Percentiles rank a stretch among this genome's conserved stretches.
These are phyloP conservation scores for Inga oerstediana DNA, from an alignment of 306 rosid species.

Conservation along the genomic window DNA sequence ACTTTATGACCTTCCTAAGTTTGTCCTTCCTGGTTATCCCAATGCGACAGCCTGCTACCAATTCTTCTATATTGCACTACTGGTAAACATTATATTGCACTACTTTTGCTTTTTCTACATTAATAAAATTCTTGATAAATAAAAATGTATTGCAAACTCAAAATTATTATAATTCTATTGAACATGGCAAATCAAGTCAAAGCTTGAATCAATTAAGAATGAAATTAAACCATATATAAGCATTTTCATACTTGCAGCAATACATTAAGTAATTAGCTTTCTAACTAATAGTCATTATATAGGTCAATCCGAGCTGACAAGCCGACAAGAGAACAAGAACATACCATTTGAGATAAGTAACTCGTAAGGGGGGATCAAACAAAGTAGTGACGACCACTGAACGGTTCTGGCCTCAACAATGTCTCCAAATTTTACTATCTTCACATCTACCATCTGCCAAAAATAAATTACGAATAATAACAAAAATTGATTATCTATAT, in stretches of 20 bases:
- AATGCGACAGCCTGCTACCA: constrained; percentile 54
- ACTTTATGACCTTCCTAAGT: constrained; percentile 65
- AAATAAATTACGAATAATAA: not conserved
- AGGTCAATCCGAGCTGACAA: not conserved
- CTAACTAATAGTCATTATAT: not conserved
- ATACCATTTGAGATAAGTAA: constrained; percentile 67
- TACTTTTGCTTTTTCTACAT: not conserved
- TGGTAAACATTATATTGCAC: not conserved
- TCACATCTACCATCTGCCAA: constrained; percentile 55
- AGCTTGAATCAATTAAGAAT: not conserved
- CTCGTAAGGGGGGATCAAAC: constrained; percentile 61
- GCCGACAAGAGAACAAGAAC: constrained; percentile 3
- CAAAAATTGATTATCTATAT: not conserved
- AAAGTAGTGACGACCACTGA: constrained; percentile 65
- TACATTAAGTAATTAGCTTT: not conserved
- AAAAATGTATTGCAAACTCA: not conserved
- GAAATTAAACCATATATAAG: not conserved
- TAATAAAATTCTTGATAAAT: not conserved
- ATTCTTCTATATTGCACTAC: constrained; percentile 52
- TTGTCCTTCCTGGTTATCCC: constrained; percentile 63
- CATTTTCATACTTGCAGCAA: not conserved
- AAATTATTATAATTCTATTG: not conserved
- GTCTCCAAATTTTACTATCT: constrained; percentile 63
- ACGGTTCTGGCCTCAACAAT: constrained; percentile 70
- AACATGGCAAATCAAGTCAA: not conserved